Conservation (phyloP, 768 basidiomycete species). For the Pisolithus orientalis region DNA sequence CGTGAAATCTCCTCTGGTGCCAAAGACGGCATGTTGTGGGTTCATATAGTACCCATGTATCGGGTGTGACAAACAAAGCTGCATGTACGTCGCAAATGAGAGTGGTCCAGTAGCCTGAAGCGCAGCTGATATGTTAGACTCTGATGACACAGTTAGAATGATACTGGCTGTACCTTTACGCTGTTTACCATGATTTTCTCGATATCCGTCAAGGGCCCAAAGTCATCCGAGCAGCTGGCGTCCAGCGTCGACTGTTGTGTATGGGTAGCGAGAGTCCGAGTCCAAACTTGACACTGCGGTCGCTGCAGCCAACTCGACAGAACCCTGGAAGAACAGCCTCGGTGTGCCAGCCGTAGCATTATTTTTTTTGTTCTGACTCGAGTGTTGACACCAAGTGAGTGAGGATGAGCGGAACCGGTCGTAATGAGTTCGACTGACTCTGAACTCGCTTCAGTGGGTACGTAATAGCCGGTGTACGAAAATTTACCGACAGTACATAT, state of each 20-base stretch:
- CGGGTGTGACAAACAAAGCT: constrained; percentile 84
- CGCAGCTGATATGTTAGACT: not conserved
- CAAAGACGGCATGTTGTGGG: constrained; percentile 68
- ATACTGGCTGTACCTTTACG: constrained; percentile 51
- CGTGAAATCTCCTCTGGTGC: constrained; percentile 84
- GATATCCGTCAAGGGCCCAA: constrained; percentile 33
- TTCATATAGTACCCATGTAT: constrained; percentile 91
- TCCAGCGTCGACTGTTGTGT: not conserved
- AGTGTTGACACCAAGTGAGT: not conserved
- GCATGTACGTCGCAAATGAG: constrained; percentile 86
- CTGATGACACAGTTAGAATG: not conserved
- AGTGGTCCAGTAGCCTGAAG: constrained; percentile 82
- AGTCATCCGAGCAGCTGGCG: not conserved
- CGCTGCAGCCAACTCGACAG: constrained; percentile 2
- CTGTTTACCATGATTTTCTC: constrained; percentile 66
- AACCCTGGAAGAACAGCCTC: not conserved
- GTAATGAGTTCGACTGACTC: not conserved
- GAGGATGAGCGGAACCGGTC: not conserved
- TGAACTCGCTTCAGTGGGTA: not conserved
- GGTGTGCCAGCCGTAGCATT: constrained; percentile 6
- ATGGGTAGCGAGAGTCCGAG: not conserved
- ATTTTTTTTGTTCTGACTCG: not conserved
- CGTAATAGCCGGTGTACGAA: no score
- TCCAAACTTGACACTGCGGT: not conserved
- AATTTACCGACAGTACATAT: not conserved